Evolutionary conservation across 495 filamentous ascomycete species (phyloP).

Genomic region (Staphylotrichum tortipilum): DNA sequence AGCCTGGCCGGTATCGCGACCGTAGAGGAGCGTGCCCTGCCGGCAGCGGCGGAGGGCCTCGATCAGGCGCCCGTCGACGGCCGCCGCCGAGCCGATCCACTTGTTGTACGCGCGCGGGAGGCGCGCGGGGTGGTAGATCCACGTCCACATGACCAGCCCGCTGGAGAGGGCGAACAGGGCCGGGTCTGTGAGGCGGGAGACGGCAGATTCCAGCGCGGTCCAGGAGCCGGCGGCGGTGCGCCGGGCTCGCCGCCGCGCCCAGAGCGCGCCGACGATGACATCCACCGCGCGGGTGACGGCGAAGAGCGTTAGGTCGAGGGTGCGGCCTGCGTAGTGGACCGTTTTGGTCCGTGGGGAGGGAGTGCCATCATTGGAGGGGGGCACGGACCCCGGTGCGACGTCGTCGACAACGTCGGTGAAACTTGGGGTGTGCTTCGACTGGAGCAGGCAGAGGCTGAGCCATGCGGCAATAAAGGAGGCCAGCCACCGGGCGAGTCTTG

Average conservation of each 20-base stretch:
- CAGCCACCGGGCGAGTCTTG: constrained; percentile 39
- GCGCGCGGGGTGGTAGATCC: constrained; percentile 66
- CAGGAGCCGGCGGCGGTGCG: constrained; percentile 35
- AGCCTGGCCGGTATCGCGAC: constrained; percentile 67
- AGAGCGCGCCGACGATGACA: constrained; percentile 57
- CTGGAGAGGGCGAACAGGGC: constrained; percentile 65
- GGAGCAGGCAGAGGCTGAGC: constrained; percentile 40
- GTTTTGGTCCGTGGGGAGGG: no score
- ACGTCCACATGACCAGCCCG: constrained; percentile 84
- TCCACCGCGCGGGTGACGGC: constrained; percentile 68
- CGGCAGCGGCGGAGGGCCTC: constrained; percentile 62
- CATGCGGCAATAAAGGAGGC: constrained; percentile 44
- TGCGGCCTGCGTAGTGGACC: constrained; percentile 56
- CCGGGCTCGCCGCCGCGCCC: constrained; percentile 42
- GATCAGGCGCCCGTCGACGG: constrained; percentile 71
- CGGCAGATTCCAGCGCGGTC: constrained; percentile 42
- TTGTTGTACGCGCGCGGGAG: constrained; percentile 71
- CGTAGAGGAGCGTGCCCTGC: constrained; percentile 59
- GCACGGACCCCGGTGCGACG: constrained; percentile 10
- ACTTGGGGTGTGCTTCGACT: constrained; percentile 35
- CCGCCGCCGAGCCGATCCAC: constrained; percentile 74
- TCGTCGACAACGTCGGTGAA: constrained; percentile 29
- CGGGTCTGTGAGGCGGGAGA: constrained; percentile 55
- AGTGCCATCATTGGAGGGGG: not conserved
- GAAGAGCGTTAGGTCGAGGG: constrained; percentile 81